Evolutionary conservation across 1,139 yeast species (phyloP).

Genomic region (Wickerhamomyces sp.): DNA sequence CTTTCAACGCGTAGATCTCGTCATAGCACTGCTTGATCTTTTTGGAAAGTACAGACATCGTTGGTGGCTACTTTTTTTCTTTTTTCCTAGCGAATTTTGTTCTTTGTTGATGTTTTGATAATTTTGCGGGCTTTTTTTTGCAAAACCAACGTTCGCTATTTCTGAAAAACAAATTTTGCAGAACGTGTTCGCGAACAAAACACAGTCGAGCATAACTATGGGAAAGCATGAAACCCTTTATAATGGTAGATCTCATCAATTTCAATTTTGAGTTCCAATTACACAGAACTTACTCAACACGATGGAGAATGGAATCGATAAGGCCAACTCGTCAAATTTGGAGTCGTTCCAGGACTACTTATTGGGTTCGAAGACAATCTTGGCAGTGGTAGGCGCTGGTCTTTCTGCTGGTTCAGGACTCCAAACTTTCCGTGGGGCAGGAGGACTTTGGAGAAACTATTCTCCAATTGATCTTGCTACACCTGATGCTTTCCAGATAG

Average conservation of each 20-base stretch:
- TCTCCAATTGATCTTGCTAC: slow-evolving; percentile 84
- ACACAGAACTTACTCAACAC: too few species aligned
- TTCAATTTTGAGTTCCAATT: too few species aligned
- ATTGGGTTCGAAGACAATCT: slow-evolving; percentile 45
- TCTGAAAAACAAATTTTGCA: too few species aligned
- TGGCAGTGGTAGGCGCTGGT: slow-evolving; percentile 85
- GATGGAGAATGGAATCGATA: slow-evolving; percentile 8
- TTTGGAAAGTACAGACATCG: slow-evolving; percentile 31
- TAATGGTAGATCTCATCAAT: too few species aligned
- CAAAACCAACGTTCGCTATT: too few species aligned
- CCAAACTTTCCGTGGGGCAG: slow-evolving; percentile 66
- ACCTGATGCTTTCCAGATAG: slow-evolving; percentile 79
- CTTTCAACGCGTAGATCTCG: slow-evolving; percentile 40
- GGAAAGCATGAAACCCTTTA: too few species aligned
- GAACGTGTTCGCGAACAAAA: too few species aligned
- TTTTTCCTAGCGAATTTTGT: too few species aligned
- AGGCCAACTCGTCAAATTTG: slow-evolving; percentile 18
- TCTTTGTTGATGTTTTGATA: too few species aligned
- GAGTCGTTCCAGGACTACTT: slow-evolving; percentile 56
- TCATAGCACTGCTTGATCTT: slow-evolving; percentile 37
- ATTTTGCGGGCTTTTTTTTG: too few species aligned
- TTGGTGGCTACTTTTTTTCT: too few species aligned
- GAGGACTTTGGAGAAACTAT: slow-evolving; percentile 74
- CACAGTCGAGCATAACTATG: too few species aligned
- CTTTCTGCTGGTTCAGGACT: slow-evolving; percentile 74